phyloP scores from a whole-genome alignment of 345 rosid genomes.

The Psidium guajava region DNA sequence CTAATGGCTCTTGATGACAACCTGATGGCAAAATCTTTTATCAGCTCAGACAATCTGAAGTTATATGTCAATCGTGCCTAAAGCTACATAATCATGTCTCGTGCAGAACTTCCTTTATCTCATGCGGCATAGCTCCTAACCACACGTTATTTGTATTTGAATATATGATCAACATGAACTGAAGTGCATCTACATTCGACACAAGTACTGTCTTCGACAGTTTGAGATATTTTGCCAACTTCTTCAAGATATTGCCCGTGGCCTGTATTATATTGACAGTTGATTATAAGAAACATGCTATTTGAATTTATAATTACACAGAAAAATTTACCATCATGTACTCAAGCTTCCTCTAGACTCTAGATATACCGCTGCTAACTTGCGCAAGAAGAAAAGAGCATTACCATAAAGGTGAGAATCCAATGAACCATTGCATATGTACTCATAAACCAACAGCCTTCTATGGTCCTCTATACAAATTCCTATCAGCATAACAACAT shows the following conservation, averaged over 20 bases:
- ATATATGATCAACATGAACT: background rate
- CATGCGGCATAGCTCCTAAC: background rate
- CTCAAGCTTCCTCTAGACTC: background rate
- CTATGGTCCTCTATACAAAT: conserved; percentile 89
- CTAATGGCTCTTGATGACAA: conserved; percentile 45
- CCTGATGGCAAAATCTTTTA: conserved; percentile 26
- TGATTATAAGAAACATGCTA: background rate
- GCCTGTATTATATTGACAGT: background rate
- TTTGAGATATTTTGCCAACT: background rate
- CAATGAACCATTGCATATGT: conserved; percentile 91
- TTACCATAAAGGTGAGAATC: conserved; percentile 95
- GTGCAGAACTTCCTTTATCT: background rate
- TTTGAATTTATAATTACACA: background rate
- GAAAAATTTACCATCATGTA: background rate
- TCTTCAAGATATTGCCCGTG: background rate
- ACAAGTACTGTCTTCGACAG: background rate
- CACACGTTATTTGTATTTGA: background rate
- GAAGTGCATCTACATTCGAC: background rate
- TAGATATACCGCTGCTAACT: background rate
- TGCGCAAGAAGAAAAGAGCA: background rate
- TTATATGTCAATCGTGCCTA: background rate
- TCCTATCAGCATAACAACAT: conserved; percentile 93
- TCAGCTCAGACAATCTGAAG: background rate
- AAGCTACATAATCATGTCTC: background rate
- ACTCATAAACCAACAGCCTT: conserved; percentile 90